These are phyloP conservation scores for Tillandsia leiboldiana DNA, from an alignment of 176 grass and related monocot species.

Conservation along the genomic window DNA sequence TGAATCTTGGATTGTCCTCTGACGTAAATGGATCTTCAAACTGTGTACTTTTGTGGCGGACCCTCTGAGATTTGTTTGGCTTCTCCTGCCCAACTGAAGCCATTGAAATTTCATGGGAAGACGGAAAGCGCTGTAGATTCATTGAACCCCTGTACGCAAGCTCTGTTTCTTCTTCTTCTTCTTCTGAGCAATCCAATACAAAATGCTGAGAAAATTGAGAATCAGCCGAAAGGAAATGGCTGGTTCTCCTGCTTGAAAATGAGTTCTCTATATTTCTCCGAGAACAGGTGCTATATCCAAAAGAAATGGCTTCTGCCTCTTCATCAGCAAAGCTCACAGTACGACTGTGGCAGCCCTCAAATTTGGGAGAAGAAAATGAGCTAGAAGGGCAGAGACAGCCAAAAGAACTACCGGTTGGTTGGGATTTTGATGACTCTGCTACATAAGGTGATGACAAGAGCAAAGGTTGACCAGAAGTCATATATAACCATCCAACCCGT, in stretches of 20 bases:
- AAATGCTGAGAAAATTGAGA: conserved; percentile 47
- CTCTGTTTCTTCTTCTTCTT: conserved; percentile 49
- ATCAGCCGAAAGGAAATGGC: conserved; percentile 52
- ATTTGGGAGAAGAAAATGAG: conserved; percentile 51
- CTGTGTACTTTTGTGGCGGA: conserved; percentile 51
- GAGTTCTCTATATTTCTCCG: conserved; percentile 25
- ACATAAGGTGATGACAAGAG: conserved; percentile 34
- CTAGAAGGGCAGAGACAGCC: conserved; percentile 41
- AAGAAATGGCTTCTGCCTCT: conserved; percentile 25
- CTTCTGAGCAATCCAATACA: conserved; percentile 67
- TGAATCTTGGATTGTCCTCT: conserved; percentile 67
- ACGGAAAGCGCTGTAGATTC: conserved; percentile 63
- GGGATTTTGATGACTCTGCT: conserved; percentile 37
- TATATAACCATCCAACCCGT: conserved; percentile 47
- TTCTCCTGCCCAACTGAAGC: conserved; percentile 49
- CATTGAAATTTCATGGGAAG: conserved; percentile 46
- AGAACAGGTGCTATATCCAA: background rate
- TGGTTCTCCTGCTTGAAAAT: conserved; percentile 31
- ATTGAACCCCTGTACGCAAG: conserved; percentile 51
- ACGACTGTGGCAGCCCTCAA: conserved; percentile 39
- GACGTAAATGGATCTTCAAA: conserved; percentile 71
- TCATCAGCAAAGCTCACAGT: conserved; percentile 44
- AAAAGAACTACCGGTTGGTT: conserved; percentile 30
- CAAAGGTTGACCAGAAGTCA: conserved; percentile 61
- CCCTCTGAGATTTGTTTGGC: conserved; percentile 41